Conservation (phyloP, 306 rosid species). For the Gynostemma pentaphyllum region DNA sequence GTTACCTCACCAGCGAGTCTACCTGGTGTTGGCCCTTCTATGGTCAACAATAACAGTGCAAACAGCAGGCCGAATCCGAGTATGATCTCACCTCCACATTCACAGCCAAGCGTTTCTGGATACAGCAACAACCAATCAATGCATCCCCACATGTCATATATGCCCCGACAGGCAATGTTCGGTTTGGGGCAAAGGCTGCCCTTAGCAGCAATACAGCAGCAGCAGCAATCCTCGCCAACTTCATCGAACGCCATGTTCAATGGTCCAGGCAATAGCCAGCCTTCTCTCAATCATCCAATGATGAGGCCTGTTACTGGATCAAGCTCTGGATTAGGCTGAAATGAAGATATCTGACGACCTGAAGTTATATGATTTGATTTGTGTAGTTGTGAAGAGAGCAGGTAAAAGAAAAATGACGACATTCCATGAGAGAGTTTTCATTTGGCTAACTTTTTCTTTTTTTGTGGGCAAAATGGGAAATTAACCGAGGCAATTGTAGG, state of each 20-base stretch:
- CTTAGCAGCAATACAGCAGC: conserved; percentile 50
- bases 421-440: conserved; percentile 13
- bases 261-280: conserved; percentile 48
- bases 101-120: conserved; percentile 82
- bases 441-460: conserved; percentile 19
- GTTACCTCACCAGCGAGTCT: conserved; percentile 32
- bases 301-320: conserved; percentile 83
- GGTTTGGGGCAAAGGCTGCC: conserved; percentile 91
- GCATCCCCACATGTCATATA: conserved; percentile 76
- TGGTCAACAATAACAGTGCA: conserved; percentile 47
- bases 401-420: conserved; percentile 22
- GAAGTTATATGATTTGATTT: conserved; percentile 14
- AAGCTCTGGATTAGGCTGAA: conserved; percentile 81
- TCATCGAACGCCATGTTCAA: conserved; percentile 62
- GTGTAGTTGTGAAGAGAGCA: conserved; percentile 21
- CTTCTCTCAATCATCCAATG: conserved; percentile 59
- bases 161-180: conserved; percentile 65
- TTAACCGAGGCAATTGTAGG: conserved; percentile 24
- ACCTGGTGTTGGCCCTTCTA: conserved; percentile 58
- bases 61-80: conserved; percentile 71
- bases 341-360: conserved; percentile 23
- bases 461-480: conserved; percentile 10
- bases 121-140: conserved; percentile 50
- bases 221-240: conserved; percentile 32
- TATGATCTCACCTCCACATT: conserved; percentile 57